phyloP scores from a whole-genome alignment of 768 basidiomycete species.

The Tylopilus balloui region DNA sequence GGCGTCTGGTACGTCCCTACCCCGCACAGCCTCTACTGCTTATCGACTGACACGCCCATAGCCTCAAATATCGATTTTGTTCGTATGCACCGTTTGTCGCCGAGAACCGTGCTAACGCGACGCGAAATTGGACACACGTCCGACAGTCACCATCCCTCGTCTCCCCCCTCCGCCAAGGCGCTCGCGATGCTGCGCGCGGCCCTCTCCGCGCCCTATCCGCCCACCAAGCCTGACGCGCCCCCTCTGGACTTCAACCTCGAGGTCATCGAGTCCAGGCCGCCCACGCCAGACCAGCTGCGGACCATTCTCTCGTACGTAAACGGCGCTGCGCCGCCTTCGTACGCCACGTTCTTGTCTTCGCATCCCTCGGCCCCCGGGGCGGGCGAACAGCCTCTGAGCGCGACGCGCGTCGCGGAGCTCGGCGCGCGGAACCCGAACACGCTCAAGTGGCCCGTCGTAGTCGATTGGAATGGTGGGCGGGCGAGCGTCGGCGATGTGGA shows the following conservation, averaged over 20 bases:
- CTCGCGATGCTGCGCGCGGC: constrained; percentile 56
- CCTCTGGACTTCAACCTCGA: constrained; percentile 70
- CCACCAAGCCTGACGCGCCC: constrained; percentile 37
- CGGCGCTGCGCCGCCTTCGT: constrained; percentile 25
- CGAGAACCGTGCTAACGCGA: constrained; percentile 7
- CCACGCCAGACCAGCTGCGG: constrained; percentile 63
- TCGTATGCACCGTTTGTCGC: constrained; percentile 21
- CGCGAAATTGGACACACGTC: not conserved
- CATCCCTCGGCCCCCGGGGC: constrained; percentile 47
- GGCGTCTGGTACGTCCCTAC: constrained; percentile 28
- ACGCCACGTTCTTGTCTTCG: constrained; percentile 51
- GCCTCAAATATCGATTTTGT: constrained; percentile 70
- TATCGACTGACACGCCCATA: constrained; percentile 13
- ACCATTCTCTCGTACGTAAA: constrained; percentile 60
- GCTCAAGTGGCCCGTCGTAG: constrained; percentile 76
- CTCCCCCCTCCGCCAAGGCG: constrained; percentile 60
- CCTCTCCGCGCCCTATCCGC: constrained; percentile 59
- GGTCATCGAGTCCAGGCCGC: constrained; percentile 59
- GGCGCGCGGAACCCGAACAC: constrained; percentile 53
- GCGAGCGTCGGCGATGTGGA: constrained; percentile 65
- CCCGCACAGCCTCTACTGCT: not conserved
- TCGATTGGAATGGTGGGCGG: constrained; percentile 67
- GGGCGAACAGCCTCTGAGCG: constrained; percentile 37
- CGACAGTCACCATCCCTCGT: constrained; percentile 58
- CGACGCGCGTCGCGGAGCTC: constrained; percentile 46